Percentiles rank a stretch among this genome's conserved stretches.
phyloP scores from a whole-genome alignment of 768 basidiomycete species.

The Serendipita vermifera region DNA sequence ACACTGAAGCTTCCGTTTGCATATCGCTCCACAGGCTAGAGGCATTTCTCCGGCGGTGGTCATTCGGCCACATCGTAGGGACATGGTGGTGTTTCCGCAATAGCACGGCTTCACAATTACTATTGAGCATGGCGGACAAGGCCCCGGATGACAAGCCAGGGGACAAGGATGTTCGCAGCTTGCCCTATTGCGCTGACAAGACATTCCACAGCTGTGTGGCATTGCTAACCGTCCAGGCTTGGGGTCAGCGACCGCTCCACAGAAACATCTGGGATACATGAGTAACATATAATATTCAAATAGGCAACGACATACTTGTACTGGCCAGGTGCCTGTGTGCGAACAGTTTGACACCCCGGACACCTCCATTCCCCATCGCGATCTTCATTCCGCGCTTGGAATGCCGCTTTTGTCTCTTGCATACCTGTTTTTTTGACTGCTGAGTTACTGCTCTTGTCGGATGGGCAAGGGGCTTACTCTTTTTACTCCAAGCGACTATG shows the following conservation, averaged over 20 bases:
- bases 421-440: constrained; percentile 43
- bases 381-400: constrained; percentile 33
- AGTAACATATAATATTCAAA: constrained; percentile 8
- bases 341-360: constrained; percentile 78
- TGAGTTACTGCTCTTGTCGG: constrained; percentile 11
- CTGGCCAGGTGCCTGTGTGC: constrained; percentile 48
- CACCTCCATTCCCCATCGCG: constrained; percentile 77
- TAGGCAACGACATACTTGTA: constrained; percentile 42
- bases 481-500: constrained; percentile 75
- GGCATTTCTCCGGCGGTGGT: constrained; percentile 17
- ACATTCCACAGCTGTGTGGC: constrained; percentile 40
- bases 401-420: constrained; percentile 45
- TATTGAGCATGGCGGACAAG: constrained; percentile 86
- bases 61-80: constrained; percentile 44
- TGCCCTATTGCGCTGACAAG: constrained; percentile 22
- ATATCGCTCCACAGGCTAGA: constrained; percentile 29
- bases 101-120: constrained; percentile 67
- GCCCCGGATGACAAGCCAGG: constrained; percentile 82
- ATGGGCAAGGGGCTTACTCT: constrained; percentile 30
- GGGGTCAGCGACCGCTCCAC: constrained; percentile 59
- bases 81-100: constrained; percentile 49
- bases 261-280: constrained; percentile 61
- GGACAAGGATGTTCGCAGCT: constrained; percentile 74
- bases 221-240: constrained; percentile 54
- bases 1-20: constrained; percentile 43